Evolutionary conservation across 1,284 basidiomycete species (phyloP).

Genomic region (Megacollybia platyphylla): DNA sequence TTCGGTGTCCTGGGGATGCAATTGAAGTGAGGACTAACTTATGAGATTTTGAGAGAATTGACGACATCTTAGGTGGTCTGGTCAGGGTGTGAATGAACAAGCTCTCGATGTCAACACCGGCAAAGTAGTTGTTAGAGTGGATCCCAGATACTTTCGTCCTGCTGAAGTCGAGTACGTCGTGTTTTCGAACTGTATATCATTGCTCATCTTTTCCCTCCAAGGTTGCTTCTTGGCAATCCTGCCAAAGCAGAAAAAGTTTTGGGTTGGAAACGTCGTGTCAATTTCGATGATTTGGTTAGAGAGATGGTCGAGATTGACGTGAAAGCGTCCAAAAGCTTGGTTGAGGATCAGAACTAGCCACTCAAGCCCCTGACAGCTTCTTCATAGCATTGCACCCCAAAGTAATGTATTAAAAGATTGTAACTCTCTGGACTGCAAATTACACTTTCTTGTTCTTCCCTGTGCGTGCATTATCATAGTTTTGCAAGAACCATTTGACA

Average conservation of each 20-base stretch:
- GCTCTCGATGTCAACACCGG: slow-evolving; percentile 58
- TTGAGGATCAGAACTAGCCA: slow-evolving; percentile 68
- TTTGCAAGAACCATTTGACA: slow-evolving; percentile 71
- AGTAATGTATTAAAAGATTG: neutral
- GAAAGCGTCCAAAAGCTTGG: slow-evolving; percentile 50
- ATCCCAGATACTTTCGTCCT: slow-evolving; percentile 74
- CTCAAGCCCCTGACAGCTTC: neutral
- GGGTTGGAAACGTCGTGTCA: slow-evolving; percentile 77
- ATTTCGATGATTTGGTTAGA: slow-evolving; percentile 70
- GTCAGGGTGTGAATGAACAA: slow-evolving; percentile 60
- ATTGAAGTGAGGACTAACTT: slow-evolving; percentile 45
- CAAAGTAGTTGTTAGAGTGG: slow-evolving; percentile 67
- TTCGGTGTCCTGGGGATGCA: slow-evolving; percentile 57
- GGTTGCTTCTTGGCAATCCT: slow-evolving; percentile 71
- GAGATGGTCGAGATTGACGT: slow-evolving; percentile 85
- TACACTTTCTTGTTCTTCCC: slow-evolving; percentile 16
- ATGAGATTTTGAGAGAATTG: slow-evolving; percentile 1
- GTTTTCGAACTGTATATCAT: neutral
- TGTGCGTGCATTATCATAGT: slow-evolving; percentile 56
- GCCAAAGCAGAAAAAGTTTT: slow-evolving; percentile 74
- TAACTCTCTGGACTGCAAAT: neutral
- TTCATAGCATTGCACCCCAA: neutral
- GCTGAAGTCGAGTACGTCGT: slow-evolving; percentile 81
- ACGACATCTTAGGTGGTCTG: slow-evolving; percentile 49
- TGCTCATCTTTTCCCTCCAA: slow-evolving; percentile 13